These are phyloP conservation scores for Ceratocystis smalleyi DNA, from an alignment of 2,329 filamentous ascomycete species.

Conservation along the genomic window DNA sequence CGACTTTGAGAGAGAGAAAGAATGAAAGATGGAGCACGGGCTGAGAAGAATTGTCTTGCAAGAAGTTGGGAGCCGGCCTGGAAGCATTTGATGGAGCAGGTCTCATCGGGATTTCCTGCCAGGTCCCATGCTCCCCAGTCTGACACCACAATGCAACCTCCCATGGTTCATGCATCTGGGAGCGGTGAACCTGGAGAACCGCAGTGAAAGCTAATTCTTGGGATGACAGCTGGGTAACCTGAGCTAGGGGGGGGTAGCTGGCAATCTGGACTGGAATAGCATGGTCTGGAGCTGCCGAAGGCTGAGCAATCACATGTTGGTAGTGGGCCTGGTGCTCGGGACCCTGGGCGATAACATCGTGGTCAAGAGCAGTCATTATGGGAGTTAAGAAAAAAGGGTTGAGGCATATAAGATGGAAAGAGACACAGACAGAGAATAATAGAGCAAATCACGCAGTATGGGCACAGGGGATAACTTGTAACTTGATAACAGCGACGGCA, in stretches of 20 bases:
- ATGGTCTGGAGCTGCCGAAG: background rate
- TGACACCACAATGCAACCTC: constrained; percentile 54
- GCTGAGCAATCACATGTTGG: constrained; percentile 8
- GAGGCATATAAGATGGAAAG: background rate
- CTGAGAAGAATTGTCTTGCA: background rate
- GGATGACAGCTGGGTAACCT: constrained; percentile 46
- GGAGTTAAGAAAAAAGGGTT: background rate
- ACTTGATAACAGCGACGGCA: background rate
- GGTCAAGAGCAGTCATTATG: background rate
- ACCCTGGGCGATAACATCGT: constrained; percentile 12
- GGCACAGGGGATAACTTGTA: background rate
- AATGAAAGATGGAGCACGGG: constrained; percentile 10
- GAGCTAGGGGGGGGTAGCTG: constrained; percentile 57
- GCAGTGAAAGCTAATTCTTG: constrained; percentile 46
- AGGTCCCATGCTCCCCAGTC: constrained; percentile 39
- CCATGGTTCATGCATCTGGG: constrained; percentile 44
- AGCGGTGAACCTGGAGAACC: constrained; percentile 48
- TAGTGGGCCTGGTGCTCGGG: constrained; percentile 9
- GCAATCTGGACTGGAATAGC: constrained; percentile 8
- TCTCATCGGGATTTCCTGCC: constrained; percentile 34
- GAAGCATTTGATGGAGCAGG: constrained; percentile 14
- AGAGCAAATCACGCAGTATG: constrained; percentile 2
- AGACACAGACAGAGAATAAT: background rate
- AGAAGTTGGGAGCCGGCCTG: background rate
- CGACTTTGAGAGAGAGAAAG: constrained; percentile 4